Conservation (phyloP, 2,329 filamentous ascomycete genomes). For the Colletotrichum tamarilloi region DNA sequence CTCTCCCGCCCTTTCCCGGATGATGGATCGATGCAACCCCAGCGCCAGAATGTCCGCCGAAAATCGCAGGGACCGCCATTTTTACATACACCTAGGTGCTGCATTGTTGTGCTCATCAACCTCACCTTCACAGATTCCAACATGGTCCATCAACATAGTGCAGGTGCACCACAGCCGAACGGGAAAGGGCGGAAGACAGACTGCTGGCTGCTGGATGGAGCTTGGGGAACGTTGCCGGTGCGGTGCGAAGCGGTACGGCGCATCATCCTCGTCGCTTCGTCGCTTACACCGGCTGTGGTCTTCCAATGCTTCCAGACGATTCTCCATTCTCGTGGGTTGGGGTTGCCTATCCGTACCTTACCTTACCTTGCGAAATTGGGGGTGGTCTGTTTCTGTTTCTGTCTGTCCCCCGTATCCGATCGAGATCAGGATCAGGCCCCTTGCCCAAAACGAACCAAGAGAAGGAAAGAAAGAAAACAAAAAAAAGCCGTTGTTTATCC, state of each 20-base stretch:
- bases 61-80: conserved; percentile 20
- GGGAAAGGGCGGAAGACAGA: background rate
- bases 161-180: background rate
- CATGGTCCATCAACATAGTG: background rate
- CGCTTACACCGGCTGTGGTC: background rate
- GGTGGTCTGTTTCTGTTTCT: background rate
- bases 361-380: background rate
- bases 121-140: background rate
- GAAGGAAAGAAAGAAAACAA: background rate
- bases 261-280: background rate
- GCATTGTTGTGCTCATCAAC: background rate
- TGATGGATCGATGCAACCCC: conserved; percentile 18
- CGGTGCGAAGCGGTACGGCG: background rate
- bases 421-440: background rate
- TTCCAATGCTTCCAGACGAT: conserved; percentile 28
- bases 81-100: background rate
- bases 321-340: conserved; percentile 12
- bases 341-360: background rate
- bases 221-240: background rate
- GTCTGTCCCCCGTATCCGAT: background rate
- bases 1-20: background rate
- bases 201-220: background rate
- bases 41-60: conserved; percentile 14
- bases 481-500: conserved; percentile 8
- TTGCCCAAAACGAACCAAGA: background rate